Percentiles rank a stretch among this genome's conserved stretches.
phyloP scores from a whole-genome alignment of 1,139 yeast species.

The Debaryomycetaceae sp. region DNA sequence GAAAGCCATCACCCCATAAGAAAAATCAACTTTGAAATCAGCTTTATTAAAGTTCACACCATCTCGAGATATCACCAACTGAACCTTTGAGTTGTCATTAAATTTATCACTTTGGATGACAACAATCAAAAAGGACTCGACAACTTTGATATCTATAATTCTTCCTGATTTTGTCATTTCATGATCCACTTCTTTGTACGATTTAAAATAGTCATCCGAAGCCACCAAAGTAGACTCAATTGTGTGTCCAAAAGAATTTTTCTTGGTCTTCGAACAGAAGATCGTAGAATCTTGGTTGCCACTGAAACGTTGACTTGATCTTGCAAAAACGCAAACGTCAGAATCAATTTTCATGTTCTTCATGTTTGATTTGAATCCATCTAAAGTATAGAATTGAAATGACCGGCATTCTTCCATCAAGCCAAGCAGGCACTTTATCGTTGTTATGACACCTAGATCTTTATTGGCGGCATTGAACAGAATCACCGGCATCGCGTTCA shows the following conservation, averaged over 20 bases:
- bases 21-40: slow-evolving; percentile 43
- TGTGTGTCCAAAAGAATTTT: slow-evolving; percentile 43
- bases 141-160: slow-evolving; percentile 47
- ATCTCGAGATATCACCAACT: slow-evolving; percentile 58
- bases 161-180: slow-evolving; percentile 29
- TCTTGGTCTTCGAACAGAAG: slow-evolving; percentile 44
- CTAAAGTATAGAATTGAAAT: slow-evolving; percentile 46
- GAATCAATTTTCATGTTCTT: slow-evolving; percentile 30
- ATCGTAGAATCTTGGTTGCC: slow-evolving; percentile 42
- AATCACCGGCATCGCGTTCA: slow-evolving; percentile 16
- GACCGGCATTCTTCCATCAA: slow-evolving; percentile 26
- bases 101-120: slow-evolving; percentile 50
- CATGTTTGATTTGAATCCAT: slow-evolving; percentile 48
- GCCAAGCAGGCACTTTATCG: slow-evolving; percentile 28
- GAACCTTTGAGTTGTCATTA: slow-evolving; percentile 35
- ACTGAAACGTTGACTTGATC: slow-evolving; percentile 35
- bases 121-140: slow-evolving; percentile 51
- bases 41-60: slow-evolving; percentile 51
- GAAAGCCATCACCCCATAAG: slow-evolving; percentile 46
- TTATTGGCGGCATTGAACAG: slow-evolving; percentile 39
- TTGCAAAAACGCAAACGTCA: slow-evolving; percentile 51
- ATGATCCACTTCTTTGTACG: slow-evolving; percentile 20
- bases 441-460: slow-evolving; percentile 38
- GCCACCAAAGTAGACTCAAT: slow-evolving; percentile 38
- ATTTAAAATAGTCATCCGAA: slow-evolving; percentile 56